Conservation (phyloP, 805 yeast species). For the Kuraishia ogatae region DNA sequence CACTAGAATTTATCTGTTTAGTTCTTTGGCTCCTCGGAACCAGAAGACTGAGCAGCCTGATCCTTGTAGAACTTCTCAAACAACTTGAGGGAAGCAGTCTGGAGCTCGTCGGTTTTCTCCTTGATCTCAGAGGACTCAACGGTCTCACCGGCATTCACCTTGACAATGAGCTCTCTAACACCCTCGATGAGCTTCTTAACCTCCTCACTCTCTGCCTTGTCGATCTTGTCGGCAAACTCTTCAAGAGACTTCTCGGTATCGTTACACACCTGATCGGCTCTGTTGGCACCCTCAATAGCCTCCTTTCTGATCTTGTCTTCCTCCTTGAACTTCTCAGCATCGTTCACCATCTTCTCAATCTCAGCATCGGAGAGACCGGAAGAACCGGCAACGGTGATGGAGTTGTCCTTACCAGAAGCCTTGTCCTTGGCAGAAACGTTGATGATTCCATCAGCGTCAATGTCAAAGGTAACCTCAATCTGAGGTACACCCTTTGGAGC, state of each 20-base stretch:
- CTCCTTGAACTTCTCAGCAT: slow-evolving; percentile 55
- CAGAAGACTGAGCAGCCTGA: slow-evolving; percentile 10
- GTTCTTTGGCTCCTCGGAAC: slow-evolving; percentile 13
- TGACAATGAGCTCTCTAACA: slow-evolving; percentile 57
- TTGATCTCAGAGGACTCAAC: slow-evolving; percentile 47
- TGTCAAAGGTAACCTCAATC: slow-evolving; percentile 90
- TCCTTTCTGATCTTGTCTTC: slow-evolving; percentile 51
- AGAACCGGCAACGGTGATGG: slow-evolving; percentile 64
- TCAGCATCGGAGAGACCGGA: slow-evolving; percentile 66
- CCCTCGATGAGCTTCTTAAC: slow-evolving; percentile 46
- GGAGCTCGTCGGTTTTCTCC: slow-evolving; percentile 68
- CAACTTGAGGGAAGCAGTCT: slow-evolving; percentile 64
- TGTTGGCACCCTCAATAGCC: slow-evolving; percentile 64
- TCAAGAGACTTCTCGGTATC: slow-evolving; percentile 83
- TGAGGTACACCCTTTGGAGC: slow-evolving; percentile 94
- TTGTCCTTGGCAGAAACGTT: slow-evolving; percentile 77
- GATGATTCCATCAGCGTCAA: slow-evolving; percentile 90
- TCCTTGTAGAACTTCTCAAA: slow-evolving; percentile 60
- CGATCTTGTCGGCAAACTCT: slow-evolving; percentile 62
- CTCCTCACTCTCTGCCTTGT: slow-evolving; percentile 37
- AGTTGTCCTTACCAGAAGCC: slow-evolving; percentile 69
- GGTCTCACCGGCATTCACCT: slow-evolving; percentile 41
- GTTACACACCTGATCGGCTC: slow-evolving; percentile 69
- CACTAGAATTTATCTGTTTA: neutral
- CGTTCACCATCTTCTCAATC: slow-evolving; percentile 51